Evolutionary conservation across 176 grass and related monocot genomes (phyloP).

Genomic region (Echinochloa phyllopogon): DNA sequence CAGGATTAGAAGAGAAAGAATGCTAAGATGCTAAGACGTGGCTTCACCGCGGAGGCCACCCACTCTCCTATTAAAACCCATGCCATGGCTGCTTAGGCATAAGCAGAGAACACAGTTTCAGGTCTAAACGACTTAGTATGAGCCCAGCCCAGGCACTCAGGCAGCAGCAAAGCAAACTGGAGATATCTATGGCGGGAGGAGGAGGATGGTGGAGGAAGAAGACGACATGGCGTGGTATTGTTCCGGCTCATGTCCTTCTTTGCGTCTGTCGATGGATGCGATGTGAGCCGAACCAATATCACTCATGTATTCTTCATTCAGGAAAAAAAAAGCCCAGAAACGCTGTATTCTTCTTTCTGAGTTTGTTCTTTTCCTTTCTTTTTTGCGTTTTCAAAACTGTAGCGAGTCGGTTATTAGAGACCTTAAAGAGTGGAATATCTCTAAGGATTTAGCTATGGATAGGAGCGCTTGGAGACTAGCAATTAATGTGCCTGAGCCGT

Average conservation of each 20-base stretch:
- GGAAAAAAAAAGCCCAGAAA: not conserved
- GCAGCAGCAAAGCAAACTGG: not conserved
- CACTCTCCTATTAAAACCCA: slow-evolving; percentile 41
- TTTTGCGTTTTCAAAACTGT: not conserved
- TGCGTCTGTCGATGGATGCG: slow-evolving; percentile 7
- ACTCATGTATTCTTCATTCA: slow-evolving; percentile 73
- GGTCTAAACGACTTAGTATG: not conserved
- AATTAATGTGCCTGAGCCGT: too few species aligned
- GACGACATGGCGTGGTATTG: slow-evolving; percentile 73
- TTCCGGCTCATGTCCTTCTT: slow-evolving; percentile 57
- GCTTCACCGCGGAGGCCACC: slow-evolving; percentile 25
- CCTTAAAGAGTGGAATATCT: too few species aligned
- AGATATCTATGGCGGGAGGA: not conserved
- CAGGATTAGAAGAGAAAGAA: not conserved
- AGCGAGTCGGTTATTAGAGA: too few species aligned
- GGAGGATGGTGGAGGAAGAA: slow-evolving; percentile 44
- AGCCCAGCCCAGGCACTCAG: not conserved
- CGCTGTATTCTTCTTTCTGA: slow-evolving; percentile 18
- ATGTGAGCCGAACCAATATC: slow-evolving; percentile 81
- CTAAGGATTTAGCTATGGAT: too few species aligned
- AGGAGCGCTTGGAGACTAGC: too few species aligned
- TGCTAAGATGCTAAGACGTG: slow-evolving; percentile 30
- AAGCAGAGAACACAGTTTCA: slow-evolving; percentile 10
- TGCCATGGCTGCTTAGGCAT: slow-evolving; percentile 18
- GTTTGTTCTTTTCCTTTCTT: not conserved